phyloP scores from a whole-genome alignment of 257 asterid species.

The Solanum raphanifolium region DNA sequence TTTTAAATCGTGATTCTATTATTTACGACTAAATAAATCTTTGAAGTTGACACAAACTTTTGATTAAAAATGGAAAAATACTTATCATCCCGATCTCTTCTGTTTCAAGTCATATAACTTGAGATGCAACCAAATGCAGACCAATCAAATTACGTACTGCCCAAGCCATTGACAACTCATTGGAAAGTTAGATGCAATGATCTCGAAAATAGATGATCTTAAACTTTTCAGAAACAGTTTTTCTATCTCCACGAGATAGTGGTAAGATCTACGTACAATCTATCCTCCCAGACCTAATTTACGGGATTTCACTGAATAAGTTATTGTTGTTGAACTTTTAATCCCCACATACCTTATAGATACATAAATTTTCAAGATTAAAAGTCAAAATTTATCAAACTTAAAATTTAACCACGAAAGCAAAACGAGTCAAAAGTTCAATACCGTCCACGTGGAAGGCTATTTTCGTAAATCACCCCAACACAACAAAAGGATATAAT shows the following conservation, averaged over 20 bases:
- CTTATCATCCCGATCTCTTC: not conserved
- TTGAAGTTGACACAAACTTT: fast-evolving
- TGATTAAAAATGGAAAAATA: not conserved
- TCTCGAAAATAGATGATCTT: not conserved
- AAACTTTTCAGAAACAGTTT: too few species aligned
- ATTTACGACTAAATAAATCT: not conserved
- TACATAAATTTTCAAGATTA: not conserved
- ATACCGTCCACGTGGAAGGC: not conserved
- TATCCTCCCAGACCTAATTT: too few species aligned
- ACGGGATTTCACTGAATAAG: too few species aligned
- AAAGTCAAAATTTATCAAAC: not conserved
- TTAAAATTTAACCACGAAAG: not conserved
- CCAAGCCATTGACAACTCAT: not conserved
- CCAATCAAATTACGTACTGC: not conserved
- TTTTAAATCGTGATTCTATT: not conserved
- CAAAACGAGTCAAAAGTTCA: not conserved
- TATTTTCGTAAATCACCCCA: not conserved
- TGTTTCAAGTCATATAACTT: not conserved
- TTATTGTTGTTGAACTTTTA: not conserved
- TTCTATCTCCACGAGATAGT: fast-evolving
- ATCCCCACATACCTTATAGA: not conserved
- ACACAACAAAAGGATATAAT: not conserved
- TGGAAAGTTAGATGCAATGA: not conserved
- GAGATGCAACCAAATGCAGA: not conserved
- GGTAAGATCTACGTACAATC: fast-evolving